phyloP scores from a whole-genome alignment of 169 alveolate species.

The Plasmodium reichenowi region DNA sequence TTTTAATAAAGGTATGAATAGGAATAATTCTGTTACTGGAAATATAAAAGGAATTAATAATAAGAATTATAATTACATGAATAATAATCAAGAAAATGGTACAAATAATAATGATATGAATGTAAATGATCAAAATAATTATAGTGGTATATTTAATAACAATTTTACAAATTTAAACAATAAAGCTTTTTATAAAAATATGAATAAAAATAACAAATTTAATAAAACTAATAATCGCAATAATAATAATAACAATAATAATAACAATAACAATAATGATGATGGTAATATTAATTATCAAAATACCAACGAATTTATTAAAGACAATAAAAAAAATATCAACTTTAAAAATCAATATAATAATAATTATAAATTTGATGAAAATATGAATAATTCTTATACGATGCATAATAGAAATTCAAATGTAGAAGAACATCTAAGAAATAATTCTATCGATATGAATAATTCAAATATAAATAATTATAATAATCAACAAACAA shows the following conservation, averaged over 20 bases:
- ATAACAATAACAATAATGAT: constrained; percentile 21
- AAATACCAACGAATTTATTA: constrained; percentile 10
- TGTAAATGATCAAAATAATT: constrained; percentile 12
- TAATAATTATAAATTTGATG: constrained; percentile 46
- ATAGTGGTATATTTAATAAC: constrained; percentile 17
- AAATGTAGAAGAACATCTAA: constrained; percentile 22
- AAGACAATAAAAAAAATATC: constrained; percentile 26
- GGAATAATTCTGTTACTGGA: constrained; percentile 1
- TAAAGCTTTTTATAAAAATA: constrained; percentile 34
- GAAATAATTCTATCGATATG: constrained; percentile 14
- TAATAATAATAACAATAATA: constrained; percentile 4
- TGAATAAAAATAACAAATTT: constrained; percentile 28
- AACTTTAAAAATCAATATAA: constrained; percentile 40
- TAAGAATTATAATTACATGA: background rate
- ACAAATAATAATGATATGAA: background rate
- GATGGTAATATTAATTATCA: constrained; percentile 14
- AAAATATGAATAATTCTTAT: background rate
- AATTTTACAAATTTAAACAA: constrained; percentile 31
- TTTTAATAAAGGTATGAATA: constrained; percentile 8
- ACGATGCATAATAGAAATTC: constrained; percentile 4
- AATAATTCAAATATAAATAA: constrained; percentile 13
- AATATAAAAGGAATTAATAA: constrained; percentile 29
- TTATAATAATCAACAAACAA: constrained; percentile 19
- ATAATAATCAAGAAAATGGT: constrained; percentile 4
- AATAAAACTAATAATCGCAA: constrained; percentile 21